Base-by-base conservation (phyloP, 225 moss, liverwort and hornwort species). In the Thuidium tamariscinum region DNA sequence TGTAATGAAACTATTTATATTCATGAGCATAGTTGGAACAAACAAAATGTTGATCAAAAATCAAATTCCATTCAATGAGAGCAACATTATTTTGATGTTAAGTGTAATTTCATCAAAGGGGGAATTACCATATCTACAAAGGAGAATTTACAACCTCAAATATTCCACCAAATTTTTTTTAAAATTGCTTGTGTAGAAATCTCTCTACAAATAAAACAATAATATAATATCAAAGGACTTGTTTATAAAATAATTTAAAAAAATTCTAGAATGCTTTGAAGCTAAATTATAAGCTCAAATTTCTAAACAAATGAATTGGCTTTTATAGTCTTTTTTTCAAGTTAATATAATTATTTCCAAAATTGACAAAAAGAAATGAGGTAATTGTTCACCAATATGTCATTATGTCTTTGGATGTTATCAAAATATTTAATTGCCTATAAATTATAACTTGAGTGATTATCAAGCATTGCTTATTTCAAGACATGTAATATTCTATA, bases 61-160 rank as follows among this genome's bases (percentile, higher is more conserved):
- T 6, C 72, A 48, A 48, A 46, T 30, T 30, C 30, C 4, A 18
- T 29, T 30, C 18, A 17, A 46, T 6, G 18, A 46, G 3, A 6
- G 0, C 46, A 46, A 2, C 0, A 48, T 2, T 30, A 29, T 46
- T 0, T 17, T 2, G 30, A 30, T 48, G 2, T 7, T 29, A 6
- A 72, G 10, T 44, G 2, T 44, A 5, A 16, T 16, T 70, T 29
- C 27, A 44, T 71, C 10, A 29, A 44, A 10, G 5, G 5, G 27
- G 4, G n/a, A 16, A 13, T 13, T 13, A 20, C 36, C 13, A n/a
- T n/a, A 10, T n/a, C 10, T 19, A 16, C 3, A 36, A 20, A 20
- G 6, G 9, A 17, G 6, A 69, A 66, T 25, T 41, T 13, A 26
- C 5, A 71, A 27, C 16, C 9, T 44, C 0, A 1, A 16, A 16